Evolutionary conservation across 257 asterid species (phyloP).

Genomic region (Gentiana macrophylla): DNA sequence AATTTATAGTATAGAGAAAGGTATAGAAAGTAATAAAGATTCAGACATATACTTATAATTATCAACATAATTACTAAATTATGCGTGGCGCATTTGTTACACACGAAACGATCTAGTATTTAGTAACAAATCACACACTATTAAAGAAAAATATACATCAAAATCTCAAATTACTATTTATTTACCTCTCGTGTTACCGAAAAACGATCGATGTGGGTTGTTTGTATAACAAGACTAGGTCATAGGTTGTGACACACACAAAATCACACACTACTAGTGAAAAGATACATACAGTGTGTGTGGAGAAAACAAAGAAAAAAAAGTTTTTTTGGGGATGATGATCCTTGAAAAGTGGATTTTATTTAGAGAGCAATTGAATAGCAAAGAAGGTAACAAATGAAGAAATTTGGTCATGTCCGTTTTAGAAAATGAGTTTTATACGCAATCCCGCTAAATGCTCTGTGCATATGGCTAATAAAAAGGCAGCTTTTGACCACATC

Average conservation of each 20-base stretch:
- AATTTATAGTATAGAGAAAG: constrained; percentile 4
- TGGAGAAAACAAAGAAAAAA: not conserved
- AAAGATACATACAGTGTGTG: too few species aligned
- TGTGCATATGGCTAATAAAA: constrained; percentile 16
- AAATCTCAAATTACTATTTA: too few species aligned
- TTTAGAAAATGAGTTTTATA: constrained; percentile 17
- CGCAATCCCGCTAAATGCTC: constrained; percentile 36
- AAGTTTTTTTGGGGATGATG: constrained; percentile 6
- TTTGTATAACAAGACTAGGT: not conserved
- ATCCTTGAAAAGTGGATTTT: constrained; percentile 5
- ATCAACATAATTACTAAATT: too few species aligned
- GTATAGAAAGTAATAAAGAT: constrained; percentile 8
- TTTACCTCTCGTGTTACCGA: too few species aligned
- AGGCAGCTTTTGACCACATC: constrained; percentile 60
- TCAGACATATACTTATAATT: too few species aligned
- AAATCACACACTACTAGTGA: not conserved
- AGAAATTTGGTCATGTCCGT: constrained; percentile 29
- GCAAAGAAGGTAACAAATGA: constrained; percentile 21
- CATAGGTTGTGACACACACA: not conserved
- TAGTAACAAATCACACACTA: too few species aligned
- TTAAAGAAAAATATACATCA: too few species aligned
- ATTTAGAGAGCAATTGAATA: constrained; percentile 9
- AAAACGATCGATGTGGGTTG: constrained; percentile 8
- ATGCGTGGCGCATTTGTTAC: too few species aligned
- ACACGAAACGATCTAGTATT: too few species aligned